Base-by-base conservation (phyloP, 139 green algal genomes). In the Closterium sp. region DNA sequence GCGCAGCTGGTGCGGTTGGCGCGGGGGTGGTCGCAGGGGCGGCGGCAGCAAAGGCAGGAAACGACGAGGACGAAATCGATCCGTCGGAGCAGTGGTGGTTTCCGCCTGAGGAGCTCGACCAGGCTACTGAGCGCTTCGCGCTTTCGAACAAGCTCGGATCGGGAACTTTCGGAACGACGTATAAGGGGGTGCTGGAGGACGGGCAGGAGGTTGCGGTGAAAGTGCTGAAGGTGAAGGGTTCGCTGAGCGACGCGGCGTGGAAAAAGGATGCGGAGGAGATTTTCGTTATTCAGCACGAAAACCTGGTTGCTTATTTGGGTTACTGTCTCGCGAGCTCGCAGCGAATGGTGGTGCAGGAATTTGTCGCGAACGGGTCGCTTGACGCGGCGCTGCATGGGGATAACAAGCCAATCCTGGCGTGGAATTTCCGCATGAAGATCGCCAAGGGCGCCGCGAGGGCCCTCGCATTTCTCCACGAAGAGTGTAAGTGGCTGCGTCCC, bases 181-280 rank as follows among this genome's bases (percentile, higher is more conserved):
- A 81, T 34, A 91, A 91, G 76, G 89, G 89, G 6, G 89, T 43
- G 2, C 34, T 91, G 31, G 33, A 30, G 7, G 89, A 87, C 30
- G 89, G 89, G 28, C 89, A 36, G 36, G 89, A 84, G n/a, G 89
- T 91, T 2, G 89, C 89, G 28, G 34, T 91, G 33, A 91, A 91
- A 76, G 55, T 76, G 55, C 55, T 76, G 12, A 76, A 76, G 25
- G 55, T 76, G 55, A 76, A 76, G 10, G 55, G 55, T 76, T 76
- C 55, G 55, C 55, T 76, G 55, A 76, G 55, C 55, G 55, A 76
- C 16, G 55, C 4, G 2, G 55, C 55, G 10, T 76, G 55, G 55
- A 76, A 76, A 76, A 1, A 2, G 2, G 55, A 76, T 3, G 55
- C 55, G 55, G 55, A 76, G 16, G 55, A 28, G 16, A 19, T 76